Evolutionary conservation across 2,329 filamentous ascomycete genomes (phyloP), one percentile per base, ranked within the genome.

Genomic region (Verruconis gallopava): DNA sequence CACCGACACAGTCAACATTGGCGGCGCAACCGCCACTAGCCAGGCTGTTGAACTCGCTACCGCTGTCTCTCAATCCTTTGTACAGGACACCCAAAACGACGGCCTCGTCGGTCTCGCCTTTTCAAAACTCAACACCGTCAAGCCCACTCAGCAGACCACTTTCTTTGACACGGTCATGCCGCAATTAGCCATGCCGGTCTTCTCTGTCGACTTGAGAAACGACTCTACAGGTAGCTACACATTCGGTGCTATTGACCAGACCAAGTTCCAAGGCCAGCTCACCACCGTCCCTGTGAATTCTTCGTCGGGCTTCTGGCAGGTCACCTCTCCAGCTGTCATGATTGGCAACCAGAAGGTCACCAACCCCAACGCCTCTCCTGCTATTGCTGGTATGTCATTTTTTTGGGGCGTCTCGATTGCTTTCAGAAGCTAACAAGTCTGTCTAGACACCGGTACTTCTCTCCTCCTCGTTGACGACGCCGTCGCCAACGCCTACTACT

Each of bases 41-140:
- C 81, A 85, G 62, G 71, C 77, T n/a, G 66, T 85, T 44, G 79
- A 81, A 57, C 60, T 84, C 41, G 78, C 81, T 13, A 75, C 67
- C 18, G 49, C 58, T 3, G 70, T 83, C 15, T 75, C 75, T 1
- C 49, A 60, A 9, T 67, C 67, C 2, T 83, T 85, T 56, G 56
- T 73, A 28, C 43, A 67, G 22, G 75, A 81, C 52, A 66, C 66
- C n/a, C 61, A 67, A 47, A 77, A 69, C 49, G 77, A 80, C 55
- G 80, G 80, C n/a, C 69, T 85, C 4, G 64, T 85, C 19, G 80
- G 81, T 9, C 69, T 84, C 19, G 79, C 72, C 5, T 84, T 80
- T 54, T 72, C 70, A 44, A 66, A 59, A 30, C 67, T 81, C 55
- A 84, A 82, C 59, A 78, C 73, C 2, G 71, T 82, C 45, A 54